Conservation (phyloP, 129 eudicot species). For the Chrysanthemum seticuspe region DNA sequence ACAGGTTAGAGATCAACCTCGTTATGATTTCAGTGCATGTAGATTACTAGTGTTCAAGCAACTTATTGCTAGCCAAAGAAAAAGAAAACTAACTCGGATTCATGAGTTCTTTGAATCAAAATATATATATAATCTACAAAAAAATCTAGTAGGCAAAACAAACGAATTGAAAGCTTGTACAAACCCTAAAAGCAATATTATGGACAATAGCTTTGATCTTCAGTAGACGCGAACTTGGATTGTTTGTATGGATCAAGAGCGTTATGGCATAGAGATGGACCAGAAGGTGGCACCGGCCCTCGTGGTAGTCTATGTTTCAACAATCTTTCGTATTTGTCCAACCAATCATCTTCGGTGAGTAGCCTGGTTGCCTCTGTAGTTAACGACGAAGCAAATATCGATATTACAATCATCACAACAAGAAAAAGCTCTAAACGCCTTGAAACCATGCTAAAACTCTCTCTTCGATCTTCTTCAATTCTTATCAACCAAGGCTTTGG, state of each 20-base stretch:
- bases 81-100: conserved; percentile 1
- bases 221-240: conserved; percentile 13
- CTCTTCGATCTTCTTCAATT: neutral
- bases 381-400: conserved; percentile 14
- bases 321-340: conserved; percentile 17
- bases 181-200: conserved; percentile 21
- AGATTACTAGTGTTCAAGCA: conserved; percentile 7
- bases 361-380: conserved; percentile 18
- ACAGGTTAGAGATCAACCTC: neutral
- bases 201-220: conserved; percentile 36
- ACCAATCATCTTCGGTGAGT: conserved; percentile 26
- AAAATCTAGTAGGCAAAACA: conserved; percentile 3
- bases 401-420: conserved; percentile 8
- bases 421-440: conserved; percentile 18
- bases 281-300: conserved; percentile 69
- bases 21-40: no score
- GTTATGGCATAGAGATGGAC: conserved; percentile 59
- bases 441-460: conserved; percentile 15
- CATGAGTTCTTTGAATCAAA: conserved; percentile 15
- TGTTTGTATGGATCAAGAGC: conserved; percentile 33
- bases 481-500: neutral
- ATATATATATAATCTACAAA: neutral
- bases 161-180: neutral
- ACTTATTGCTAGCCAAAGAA: neutral
- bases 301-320: conserved; percentile 42